These are phyloP conservation scores for Colletotrichum karsti DNA, from an alignment of 2,329 filamentous ascomycete species.

Conservation along the genomic window DNA sequence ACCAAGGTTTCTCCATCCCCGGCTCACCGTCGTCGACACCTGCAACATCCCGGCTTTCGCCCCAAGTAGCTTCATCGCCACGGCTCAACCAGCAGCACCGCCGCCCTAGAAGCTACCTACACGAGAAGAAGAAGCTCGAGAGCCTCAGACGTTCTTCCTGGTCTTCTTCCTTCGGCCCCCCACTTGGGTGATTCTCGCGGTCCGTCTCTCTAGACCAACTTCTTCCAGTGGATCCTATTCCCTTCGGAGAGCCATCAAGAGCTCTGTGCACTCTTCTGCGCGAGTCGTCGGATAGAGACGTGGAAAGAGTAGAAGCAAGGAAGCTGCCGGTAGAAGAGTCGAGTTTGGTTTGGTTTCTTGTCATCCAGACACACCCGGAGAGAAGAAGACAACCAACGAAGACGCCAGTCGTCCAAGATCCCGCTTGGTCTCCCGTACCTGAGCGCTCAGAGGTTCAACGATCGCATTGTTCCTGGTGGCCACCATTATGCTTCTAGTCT, in stretches of 20 bases:
- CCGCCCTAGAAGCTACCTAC: background rate
- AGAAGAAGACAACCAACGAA: background rate
- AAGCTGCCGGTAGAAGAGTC: constrained; percentile 13
- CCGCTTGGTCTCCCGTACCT: constrained; percentile 31
- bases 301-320: constrained; percentile 26
- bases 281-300: constrained; percentile 15
- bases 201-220: constrained; percentile 27
- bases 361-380: constrained; percentile 27
- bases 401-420: constrained; percentile 30
- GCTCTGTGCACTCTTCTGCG: constrained; percentile 29
- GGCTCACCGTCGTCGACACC: constrained; percentile 26
- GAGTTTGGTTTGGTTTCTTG: constrained; percentile 28
- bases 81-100: constrained; percentile 6
- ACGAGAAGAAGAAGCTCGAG: constrained; percentile 1
- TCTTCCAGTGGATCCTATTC: constrained; percentile 23
- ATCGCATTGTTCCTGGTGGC: constrained; percentile 33
- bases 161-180: constrained; percentile 25
- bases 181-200: constrained; percentile 30
- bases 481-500: constrained; percentile 39
- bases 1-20: constrained; percentile 25
- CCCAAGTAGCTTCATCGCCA: constrained; percentile 17
- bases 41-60: constrained; percentile 19
- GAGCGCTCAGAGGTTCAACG: constrained; percentile 31
- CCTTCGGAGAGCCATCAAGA: constrained; percentile 23
- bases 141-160: constrained; percentile 26